These are phyloP conservation scores for Arthrocladium fulminans DNA, from an alignment of 2,329 filamentous ascomycete species.

Conservation along the genomic window DNA sequence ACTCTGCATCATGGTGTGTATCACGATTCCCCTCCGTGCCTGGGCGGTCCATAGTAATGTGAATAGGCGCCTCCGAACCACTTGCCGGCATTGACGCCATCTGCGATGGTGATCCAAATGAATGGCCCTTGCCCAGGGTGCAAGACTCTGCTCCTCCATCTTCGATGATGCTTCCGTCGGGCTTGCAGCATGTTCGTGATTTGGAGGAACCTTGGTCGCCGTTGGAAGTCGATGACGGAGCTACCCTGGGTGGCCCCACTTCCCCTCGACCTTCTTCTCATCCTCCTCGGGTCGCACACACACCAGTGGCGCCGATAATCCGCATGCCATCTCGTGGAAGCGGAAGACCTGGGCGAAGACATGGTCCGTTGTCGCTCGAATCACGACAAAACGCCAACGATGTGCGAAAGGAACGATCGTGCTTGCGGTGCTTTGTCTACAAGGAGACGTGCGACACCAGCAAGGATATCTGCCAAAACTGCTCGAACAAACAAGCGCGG, in stretches of 20 bases:
- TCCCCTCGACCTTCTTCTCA: neutral
- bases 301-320: neutral
- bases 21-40: too few species aligned
- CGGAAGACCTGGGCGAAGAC: constrained; percentile 74
- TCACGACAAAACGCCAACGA: constrained; percentile 10
- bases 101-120: constrained; percentile 5
- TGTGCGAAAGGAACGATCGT: constrained; percentile 8
- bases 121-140: constrained; percentile 5
- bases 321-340: constrained; percentile 58
- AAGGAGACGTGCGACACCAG: constrained; percentile 10
- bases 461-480: constrained; percentile 8
- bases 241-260: neutral
- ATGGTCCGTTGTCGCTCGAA: constrained; percentile 51
- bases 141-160: constrained; percentile 2
- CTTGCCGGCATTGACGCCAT: constrained; percentile 6
- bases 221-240: constrained; percentile 6
- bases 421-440: constrained; percentile 8
- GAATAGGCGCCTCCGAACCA: constrained; percentile 3
- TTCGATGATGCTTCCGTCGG: constrained; percentile 9
- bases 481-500: constrained; percentile 6
- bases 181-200: constrained; percentile 6
- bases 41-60: neutral
- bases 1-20: constrained; percentile 7
- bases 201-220: constrained; percentile 8
- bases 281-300: neutral